phyloP scores from a whole-genome alignment of 2,329 filamentous ascomycete genomes.

The Colletotrichum sidae region DNA sequence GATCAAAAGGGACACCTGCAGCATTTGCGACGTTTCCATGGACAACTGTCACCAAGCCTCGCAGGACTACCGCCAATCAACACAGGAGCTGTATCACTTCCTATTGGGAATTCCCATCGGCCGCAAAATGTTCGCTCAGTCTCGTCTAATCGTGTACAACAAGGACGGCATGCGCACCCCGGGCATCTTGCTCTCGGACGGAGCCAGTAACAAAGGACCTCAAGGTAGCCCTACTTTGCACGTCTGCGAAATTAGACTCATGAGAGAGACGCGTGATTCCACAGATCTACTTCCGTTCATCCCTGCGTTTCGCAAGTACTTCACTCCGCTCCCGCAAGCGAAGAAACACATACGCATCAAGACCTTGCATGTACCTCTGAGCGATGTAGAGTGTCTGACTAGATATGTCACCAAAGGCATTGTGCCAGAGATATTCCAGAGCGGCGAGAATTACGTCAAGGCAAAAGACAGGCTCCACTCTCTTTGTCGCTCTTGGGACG shows the following conservation, averaged over 20 bases:
- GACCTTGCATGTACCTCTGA: constrained; percentile 76
- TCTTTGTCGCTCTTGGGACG: constrained; percentile 80
- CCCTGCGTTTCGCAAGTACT: constrained; percentile 73
- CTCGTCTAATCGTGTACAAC: constrained; percentile 85
- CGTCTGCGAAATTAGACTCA: constrained; percentile 80
- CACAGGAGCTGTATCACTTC: constrained; percentile 80
- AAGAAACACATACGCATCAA: constrained; percentile 77
- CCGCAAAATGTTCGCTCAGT: constrained; percentile 79
- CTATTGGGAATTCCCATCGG: constrained; percentile 86
- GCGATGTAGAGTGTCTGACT: constrained; percentile 87
- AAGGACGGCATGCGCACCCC: constrained; percentile 85
- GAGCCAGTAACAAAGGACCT: constrained; percentile 70
- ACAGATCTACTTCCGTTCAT: constrained; percentile 91
- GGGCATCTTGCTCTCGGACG: constrained; percentile 83
- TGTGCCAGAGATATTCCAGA: constrained; percentile 68
- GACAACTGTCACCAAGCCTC: constrained; percentile 85
- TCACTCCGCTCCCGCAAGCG: constrained; percentile 74
- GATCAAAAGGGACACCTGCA: constrained; percentile 86
- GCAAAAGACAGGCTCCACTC: constrained; percentile 77
- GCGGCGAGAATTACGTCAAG: constrained; percentile 58
- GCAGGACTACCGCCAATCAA: constrained; percentile 84
- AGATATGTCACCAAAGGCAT: constrained; percentile 71
- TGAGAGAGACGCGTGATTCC: constrained; percentile 76
- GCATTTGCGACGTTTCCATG: constrained; percentile 83
- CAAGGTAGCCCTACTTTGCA: constrained; percentile 75